Evolutionary conservation across 805 yeast genomes (phyloP), one percentile per base, ranked within the genome.

Genomic region (Saturnispora dispora): DNA sequence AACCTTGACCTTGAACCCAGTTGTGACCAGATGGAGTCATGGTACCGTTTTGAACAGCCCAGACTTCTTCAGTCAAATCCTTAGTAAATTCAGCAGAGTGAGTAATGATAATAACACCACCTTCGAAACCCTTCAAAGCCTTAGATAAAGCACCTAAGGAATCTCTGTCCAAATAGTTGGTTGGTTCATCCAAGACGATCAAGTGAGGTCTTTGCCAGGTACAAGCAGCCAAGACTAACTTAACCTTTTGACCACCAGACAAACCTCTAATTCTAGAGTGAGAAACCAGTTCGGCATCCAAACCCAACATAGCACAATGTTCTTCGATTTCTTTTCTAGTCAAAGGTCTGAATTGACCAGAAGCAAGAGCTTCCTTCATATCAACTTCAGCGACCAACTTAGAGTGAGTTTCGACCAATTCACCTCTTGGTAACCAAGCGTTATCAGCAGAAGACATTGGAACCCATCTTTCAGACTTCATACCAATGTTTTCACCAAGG

Each of bases 11-110:
- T 68, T 87, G 82, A 67, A 93, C 99, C 99, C 99, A 93, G 86
- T 93, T 95, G 81, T 93, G 99, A 75, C 99, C 99, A 65, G 99
- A 93, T 76, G 99, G 99, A 71, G 96, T 87, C 99, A 93, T 93
- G 65, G 65, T 75, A 86, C 99, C 99, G 79, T 91, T 90, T 62
- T 87, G 71, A 63, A 93, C 99, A 70, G 99, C 96, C 99, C 99
- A 93, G 70, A 93, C 98, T 83, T 93, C 99, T 79, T 93, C 98
- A 73, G 99, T 93, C 75, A 93, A 78, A 74, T 90, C 88, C 84
- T 91, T 88, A 76, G 99, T 93, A 88, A 93, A 93, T 83, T 93
- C 99, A 71, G 98, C 96, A 76, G 99, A 93, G 84, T 93, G 99
- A 65, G 99, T 91, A 82, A 93, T 93, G 81, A 93, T 87, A 66